Conservation (phyloP, 202 grass and related monocot species). For the Bolboschoenoplectus hybrid region DNA sequence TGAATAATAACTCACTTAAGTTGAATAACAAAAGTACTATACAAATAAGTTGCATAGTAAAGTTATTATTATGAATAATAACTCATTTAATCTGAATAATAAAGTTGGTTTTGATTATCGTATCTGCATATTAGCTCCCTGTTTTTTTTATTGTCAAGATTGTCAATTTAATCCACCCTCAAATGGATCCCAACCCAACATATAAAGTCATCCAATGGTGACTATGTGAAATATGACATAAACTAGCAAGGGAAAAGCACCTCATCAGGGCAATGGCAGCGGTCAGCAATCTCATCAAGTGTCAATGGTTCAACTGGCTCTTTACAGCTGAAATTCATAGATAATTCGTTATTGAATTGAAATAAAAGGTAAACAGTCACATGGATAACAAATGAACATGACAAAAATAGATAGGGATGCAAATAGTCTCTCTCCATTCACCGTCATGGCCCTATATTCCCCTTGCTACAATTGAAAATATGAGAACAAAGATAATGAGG, state of each 20-base stretch:
- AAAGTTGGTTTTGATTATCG: too few relatives aligned
- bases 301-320: constrained; percentile 79
- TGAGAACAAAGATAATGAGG: neutral
- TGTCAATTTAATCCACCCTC: neutral
- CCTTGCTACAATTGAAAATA: neutral
- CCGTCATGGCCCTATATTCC: neutral
- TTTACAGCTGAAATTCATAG: constrained; percentile 75
- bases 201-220: neutral
- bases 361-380: constrained; percentile 22
- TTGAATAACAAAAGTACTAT: too few relatives aligned
- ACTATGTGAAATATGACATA: constrained; percentile 19
- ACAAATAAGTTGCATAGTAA: too few relatives aligned
- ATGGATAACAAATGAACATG: neutral
- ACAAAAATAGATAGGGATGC: constrained; percentile 10
- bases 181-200: neutral
- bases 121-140: too few relatives aligned
- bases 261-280: constrained; percentile 77
- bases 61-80: too few relatives aligned
- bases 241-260: constrained; percentile 46
- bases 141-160: neutral
- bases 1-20: too few relatives aligned
- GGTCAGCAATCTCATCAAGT: constrained; percentile 78
- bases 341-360: constrained; percentile 29
- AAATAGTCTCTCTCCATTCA: neutral
- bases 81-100: too few relatives aligned